A percentile compares a stretch with the other conserved stretches of the same genome.
phyloP scores from a whole-genome alignment of 768 basidiomycete species.

The Omphalotus guepiniiformis region DNA sequence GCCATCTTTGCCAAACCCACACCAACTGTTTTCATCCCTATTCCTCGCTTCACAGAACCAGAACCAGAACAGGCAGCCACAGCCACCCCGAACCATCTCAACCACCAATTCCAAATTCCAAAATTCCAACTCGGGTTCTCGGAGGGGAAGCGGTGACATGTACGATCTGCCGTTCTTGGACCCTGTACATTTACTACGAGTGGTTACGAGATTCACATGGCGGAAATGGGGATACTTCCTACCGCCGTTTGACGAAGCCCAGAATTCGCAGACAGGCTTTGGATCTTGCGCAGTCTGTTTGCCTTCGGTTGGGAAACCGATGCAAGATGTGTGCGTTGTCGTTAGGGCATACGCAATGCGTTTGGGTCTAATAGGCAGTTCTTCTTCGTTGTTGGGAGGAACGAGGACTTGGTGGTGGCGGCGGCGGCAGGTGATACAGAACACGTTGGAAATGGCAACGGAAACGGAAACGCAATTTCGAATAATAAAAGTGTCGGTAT shows the following conservation, averaged over 20 bases:
- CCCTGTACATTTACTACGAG: constrained; percentile 71
- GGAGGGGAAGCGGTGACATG: constrained; percentile 26
- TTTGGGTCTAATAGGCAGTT: not conserved
- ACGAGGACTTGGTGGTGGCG: not conserved
- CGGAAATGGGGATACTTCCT: not conserved
- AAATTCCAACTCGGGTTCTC: constrained; percentile 8
- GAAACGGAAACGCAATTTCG: not conserved
- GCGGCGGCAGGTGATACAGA: not conserved
- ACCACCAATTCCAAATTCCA: not conserved
- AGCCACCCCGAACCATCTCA: too few species aligned
- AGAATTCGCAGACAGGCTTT: constrained; percentile 27
- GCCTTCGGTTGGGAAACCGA: not conserved
- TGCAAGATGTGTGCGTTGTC: not conserved
- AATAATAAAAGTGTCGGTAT: not conserved
- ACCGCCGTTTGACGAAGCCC: not conserved
- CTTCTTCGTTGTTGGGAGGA: not conserved
- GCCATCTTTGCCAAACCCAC: constrained; percentile 7
- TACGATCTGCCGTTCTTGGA: constrained; percentile 68
- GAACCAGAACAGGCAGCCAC: constrained; percentile 1
- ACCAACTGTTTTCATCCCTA: constrained; percentile 17
- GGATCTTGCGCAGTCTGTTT: constrained; percentile 28
- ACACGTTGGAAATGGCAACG: not conserved
- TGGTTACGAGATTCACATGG: constrained; percentile 27
- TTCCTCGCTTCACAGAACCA: constrained; percentile 8
- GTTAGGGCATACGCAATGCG: not conserved